Conservation (phyloP, 2,329 filamentous ascomycete species). For the Fusarium sp. region DNA sequence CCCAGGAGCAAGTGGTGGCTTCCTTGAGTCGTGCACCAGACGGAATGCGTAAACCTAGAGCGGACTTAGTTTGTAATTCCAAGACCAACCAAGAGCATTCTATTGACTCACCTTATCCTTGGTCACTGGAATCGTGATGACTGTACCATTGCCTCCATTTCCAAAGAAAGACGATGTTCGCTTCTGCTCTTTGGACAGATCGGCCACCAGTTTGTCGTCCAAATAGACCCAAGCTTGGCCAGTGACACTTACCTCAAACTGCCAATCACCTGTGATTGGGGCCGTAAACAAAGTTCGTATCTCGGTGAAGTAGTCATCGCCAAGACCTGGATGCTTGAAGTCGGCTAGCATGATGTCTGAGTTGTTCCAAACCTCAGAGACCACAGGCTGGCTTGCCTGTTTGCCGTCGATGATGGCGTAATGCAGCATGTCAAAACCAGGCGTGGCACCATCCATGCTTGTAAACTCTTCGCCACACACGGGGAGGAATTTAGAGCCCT, state of each 20-base stretch:
- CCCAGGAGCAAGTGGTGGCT: conserved; percentile 6
- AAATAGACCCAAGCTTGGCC: conserved; percentile 11
- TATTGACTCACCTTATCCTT: neutral
- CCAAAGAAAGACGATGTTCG: conserved; percentile 10
- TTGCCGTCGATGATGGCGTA: conserved; percentile 3
- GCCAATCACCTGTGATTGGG: conserved; percentile 2
- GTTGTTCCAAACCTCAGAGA: conserved; percentile 1
- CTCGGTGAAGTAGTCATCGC: conserved; percentile 2
- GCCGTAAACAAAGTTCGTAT: neutral
- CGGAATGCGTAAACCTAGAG: conserved; percentile 4
- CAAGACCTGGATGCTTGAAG: conserved; percentile 1
- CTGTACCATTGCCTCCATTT: conserved; percentile 7
- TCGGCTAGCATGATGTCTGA: conserved; percentile 14
- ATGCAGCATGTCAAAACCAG: conserved; percentile 6
- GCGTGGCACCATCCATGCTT: conserved; percentile 1
- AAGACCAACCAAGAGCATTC: no score
- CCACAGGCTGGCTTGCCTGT: conserved; percentile 7
- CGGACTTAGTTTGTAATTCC: neutral
- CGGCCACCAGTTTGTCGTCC: neutral
- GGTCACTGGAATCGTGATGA: neutral
- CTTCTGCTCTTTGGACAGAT: conserved; percentile 9
- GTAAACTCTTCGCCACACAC: conserved; percentile 10
- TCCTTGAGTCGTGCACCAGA: conserved; percentile 9
- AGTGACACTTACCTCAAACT: conserved; percentile 6
- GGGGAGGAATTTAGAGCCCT: conserved; percentile 7